Evolutionary conservation across 176 grass and related monocot genomes (phyloP), one percentile per base, ranked within the genome.

Genomic region (Canna indica): DNA sequence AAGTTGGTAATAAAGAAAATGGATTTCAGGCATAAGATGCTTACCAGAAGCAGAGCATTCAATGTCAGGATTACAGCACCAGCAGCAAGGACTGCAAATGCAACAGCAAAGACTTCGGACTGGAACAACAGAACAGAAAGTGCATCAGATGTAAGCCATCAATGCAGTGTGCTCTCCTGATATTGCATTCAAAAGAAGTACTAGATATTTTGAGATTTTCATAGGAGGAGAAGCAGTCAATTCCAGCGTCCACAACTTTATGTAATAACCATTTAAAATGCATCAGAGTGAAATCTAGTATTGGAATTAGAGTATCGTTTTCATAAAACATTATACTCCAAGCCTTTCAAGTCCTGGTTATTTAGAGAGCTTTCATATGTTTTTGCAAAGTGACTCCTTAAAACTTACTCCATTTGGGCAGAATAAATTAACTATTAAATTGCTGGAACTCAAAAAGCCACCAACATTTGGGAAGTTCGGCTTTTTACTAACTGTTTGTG

Each of bases 41-140:
- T 75, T 94, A 99, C 95, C 90, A 99, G 82, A 83, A 99, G 95
- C 66, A 93, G 71, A 83, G 94, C 95, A 78, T 99, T 99, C 57
- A 93, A 73, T 42, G 95, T 99, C 26, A 99, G 74, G 68, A 99
- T 94, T 73, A 99, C 86, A 73, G 95, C 95, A 58, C 95, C 95
- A 82, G 95, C 95, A 56, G 95, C 95, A 60, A 99, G 90, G 59
- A 99, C 90, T 60, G 95, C 95, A 16, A 99, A 99, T 47, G 95
- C 95, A 74, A 99, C 95, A 44, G 95, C 95, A 84, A 99, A 99
- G 79, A 99, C 95, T 86, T 99, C 84, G 66, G 95, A 99, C 95
- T 99, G 75, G 36, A 87, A 76, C 71, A 31, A 79, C 22, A 11
- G 44, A 82, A 70, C 38, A 82, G 3, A 44, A 63, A 33, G 11